Percentiles rank a stretch among this genome's conserved stretches.
Evolutionary conservation across 345 rosid genomes (phyloP).

Genomic region (Hypericum androsaemum): DNA sequence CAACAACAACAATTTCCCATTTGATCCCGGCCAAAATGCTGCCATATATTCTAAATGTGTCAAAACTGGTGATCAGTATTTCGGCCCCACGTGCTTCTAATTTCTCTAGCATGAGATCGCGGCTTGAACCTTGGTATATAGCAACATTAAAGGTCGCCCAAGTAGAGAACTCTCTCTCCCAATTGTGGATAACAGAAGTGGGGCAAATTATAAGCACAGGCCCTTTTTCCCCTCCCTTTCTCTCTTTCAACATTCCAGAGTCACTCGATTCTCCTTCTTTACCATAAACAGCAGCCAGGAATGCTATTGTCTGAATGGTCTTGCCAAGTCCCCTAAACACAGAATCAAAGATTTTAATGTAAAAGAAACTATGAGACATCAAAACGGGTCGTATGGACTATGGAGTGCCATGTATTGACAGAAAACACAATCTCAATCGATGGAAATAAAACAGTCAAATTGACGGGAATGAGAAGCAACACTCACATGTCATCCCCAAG

Average conservation of each 20-base stretch:
- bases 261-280: slow-evolving; percentile 56
- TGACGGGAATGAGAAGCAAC: not conserved
- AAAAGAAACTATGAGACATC: not conserved
- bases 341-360: not conserved
- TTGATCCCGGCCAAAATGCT: slow-evolving; percentile 46
- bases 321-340: slow-evolving; percentile 77
- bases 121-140: slow-evolving; percentile 67
- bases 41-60: slow-evolving; percentile 71
- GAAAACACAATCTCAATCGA: too few species aligned
- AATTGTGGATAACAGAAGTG: slow-evolving; percentile 76
- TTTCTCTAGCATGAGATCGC: slow-evolving; percentile 69
- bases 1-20: slow-evolving; percentile 87
- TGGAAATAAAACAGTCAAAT: not conserved
- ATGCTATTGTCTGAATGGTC: slow-evolving; percentile 91
- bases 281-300: slow-evolving; percentile 71
- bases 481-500: slow-evolving; percentile 98
- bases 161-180: slow-evolving; percentile 83
- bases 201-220: slow-evolving; percentile 75
- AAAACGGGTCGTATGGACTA: not conserved
- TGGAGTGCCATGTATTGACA: too few species aligned
- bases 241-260: slow-evolving; percentile 16
- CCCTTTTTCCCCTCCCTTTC: slow-evolving; percentile 28
- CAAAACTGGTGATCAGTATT: slow-evolving; percentile 79
- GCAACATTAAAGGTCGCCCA: slow-evolving; percentile 73
- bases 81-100: slow-evolving; percentile 53